Evolutionary conservation across 1,284 basidiomycete species (phyloP).

Genomic region (Cutaneotrichosporon mucoides): DNA sequence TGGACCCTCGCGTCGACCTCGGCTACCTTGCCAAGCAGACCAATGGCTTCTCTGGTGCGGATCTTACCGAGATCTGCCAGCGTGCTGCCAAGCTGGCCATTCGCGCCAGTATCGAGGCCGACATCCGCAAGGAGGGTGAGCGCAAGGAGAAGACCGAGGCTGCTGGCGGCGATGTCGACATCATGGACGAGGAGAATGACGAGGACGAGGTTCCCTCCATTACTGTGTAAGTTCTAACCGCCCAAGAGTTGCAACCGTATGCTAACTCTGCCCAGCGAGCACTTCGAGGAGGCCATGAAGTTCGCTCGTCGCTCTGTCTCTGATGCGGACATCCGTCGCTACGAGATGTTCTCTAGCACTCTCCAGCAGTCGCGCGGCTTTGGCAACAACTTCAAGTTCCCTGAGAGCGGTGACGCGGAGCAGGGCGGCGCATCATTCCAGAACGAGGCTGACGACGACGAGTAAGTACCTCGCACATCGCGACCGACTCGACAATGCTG

Average conservation of each 20-base stretch:
- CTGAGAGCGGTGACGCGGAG: constrained; percentile 60
- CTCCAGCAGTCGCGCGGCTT: constrained; percentile 47
- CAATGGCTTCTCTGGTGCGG: constrained; percentile 98
- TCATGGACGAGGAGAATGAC: constrained; percentile 52
- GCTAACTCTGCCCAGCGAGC: constrained; percentile 56
- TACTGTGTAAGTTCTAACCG: constrained; percentile 57
- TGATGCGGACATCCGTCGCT: constrained; percentile 80
- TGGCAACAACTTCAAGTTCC: constrained; percentile 63
- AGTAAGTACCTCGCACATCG: constrained; percentile 15
- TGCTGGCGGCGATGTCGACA: constrained; percentile 65
- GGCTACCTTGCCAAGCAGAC: constrained; percentile 86
- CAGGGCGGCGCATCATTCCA: constrained; percentile 50
- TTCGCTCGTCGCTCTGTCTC: constrained; percentile 81
- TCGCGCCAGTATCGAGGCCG: constrained; percentile 88
- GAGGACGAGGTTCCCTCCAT: constrained; percentile 97
- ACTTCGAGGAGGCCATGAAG: constrained; percentile 77
- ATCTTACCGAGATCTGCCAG: constrained; percentile 98
- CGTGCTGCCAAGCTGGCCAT: constrained; percentile 87
- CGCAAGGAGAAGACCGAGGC: constrained; percentile 75
- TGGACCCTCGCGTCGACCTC: constrained; percentile 82
- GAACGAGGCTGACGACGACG: constrained; percentile 50
- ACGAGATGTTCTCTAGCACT: constrained; percentile 49
- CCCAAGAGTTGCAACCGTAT: neutral
- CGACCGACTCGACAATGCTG: too few species aligned
- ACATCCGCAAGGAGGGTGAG: constrained; percentile 76